phyloP scores from a whole-genome alignment of 2,329 filamentous ascomycete species.

The Talaromyces sp. region DNA sequence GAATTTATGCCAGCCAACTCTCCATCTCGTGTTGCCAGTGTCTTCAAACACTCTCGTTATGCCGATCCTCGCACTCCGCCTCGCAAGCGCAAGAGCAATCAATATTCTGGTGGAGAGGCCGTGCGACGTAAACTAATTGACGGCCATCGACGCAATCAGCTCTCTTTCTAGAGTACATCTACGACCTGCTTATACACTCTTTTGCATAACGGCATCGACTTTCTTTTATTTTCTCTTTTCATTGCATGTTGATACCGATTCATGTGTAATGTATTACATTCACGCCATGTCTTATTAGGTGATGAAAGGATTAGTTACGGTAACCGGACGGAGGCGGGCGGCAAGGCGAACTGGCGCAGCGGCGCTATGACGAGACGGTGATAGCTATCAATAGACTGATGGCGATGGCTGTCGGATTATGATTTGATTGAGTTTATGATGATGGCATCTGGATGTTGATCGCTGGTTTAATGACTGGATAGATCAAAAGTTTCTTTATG shows the following conservation, averaged over 20 bases:
- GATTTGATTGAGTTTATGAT: constrained; percentile 10
- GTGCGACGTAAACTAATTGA: constrained; percentile 45
- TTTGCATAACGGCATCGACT: constrained; percentile 9
- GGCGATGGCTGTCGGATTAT: not conserved
- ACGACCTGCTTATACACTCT: not conserved
- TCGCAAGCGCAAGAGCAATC: constrained; percentile 38
- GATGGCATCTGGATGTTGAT: constrained; percentile 12
- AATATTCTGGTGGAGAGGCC: constrained; percentile 38
- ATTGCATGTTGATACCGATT: constrained; percentile 3
- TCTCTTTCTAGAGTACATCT: constrained; percentile 30
- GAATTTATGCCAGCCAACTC: constrained; percentile 46
- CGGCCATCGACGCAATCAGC: constrained; percentile 38
- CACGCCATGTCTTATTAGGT: constrained; percentile 17
- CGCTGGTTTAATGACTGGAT: constrained; percentile 14
- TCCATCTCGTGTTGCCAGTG: constrained; percentile 40
- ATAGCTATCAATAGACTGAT: not conserved
- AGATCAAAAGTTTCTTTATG: constrained; percentile 18
- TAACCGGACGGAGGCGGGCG: constrained; percentile 1
- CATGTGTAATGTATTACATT: constrained; percentile 14
- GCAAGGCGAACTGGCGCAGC: constrained; percentile 12
- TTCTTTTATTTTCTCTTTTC: not conserved
- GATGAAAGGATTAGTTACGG: constrained; percentile 12
- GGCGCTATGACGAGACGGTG: constrained; percentile 9
- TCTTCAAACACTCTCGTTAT: constrained; percentile 41
- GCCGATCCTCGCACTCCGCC: constrained; percentile 40